Evolutionary conservation across 805 yeast species (phyloP), one percentile per base, ranked within the genome.

Genomic region (Candida cerambycidarum): DNA sequence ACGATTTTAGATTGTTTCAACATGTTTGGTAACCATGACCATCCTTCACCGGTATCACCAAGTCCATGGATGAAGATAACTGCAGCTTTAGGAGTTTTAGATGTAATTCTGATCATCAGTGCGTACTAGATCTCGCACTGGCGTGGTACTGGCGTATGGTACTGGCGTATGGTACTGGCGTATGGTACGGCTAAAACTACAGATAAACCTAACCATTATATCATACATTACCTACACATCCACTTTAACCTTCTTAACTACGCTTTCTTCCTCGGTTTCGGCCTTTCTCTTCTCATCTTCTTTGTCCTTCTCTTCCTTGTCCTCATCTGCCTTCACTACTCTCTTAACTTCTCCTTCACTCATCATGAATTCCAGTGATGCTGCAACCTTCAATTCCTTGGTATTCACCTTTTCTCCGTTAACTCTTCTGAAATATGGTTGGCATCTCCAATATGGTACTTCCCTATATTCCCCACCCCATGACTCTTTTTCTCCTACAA

Each of bases 401-500:
- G 67, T 59, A 45, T 67, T 69, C 39, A 67, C 71, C 48, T 67
- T 69, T 43, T 67, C 80, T 16, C 98, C 98, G 59, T 88, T 78
- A 1, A 92, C 96, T 2, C 83, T 82, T 54, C 99, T 75, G 72
- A 92, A 92, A 59, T 87, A 85, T 2, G 99, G 99, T 65, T 92
- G 99, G 51, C 96, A 82, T 55, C 98, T 76, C 98, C 98, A 92
- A 61, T 85, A 89, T 1, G 99, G 98, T 12, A 92, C 79, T 4
- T 74, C 76, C 59, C 81, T 80, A 61, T 93, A 92, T 11, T 73
- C 54, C 0, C 95, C 96, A 37, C 95, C 96, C 90, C 95, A 85
- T 17, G 64, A 57, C 52, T 80, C 80, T 1, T 56, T 33, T 5
- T 75, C 78, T 0, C 89, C 89, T 6, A 63, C 68, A 0, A 63